phyloP scores from a whole-genome alignment of 2,329 filamentous ascomycete genomes.

The Aureobasidium sp. region DNA sequence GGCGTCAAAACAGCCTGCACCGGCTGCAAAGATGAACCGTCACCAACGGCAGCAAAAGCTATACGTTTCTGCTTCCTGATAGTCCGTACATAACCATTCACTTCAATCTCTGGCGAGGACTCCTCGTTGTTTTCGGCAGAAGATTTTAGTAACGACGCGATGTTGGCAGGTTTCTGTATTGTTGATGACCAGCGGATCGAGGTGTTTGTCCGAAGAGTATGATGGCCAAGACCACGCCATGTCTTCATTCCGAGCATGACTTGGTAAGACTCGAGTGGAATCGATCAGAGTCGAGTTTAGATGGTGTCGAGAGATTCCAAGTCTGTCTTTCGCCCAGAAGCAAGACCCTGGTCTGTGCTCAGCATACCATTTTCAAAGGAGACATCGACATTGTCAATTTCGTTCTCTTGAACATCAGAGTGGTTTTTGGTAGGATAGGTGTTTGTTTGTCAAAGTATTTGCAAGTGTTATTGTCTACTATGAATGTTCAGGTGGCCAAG shows the following conservation, averaged over 20 bases:
- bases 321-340: background rate
- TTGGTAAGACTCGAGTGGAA: background rate
- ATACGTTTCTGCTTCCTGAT: constrained; percentile 77
- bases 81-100: constrained; percentile 75
- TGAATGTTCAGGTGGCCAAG: background rate
- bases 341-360: constrained; percentile 11
- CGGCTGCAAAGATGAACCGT: constrained; percentile 72
- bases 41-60: constrained; percentile 75
- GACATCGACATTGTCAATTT: background rate
- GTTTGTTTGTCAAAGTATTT: background rate
- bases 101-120: constrained; percentile 19
- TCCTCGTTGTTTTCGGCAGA: background rate
- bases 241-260: background rate
- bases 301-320: background rate
- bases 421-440: too few species aligned
- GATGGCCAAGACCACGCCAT: constrained; percentile 1
- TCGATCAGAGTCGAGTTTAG: background rate
- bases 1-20: constrained; percentile 75
- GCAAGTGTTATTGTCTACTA: background rate
- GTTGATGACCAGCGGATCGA: background rate
- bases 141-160: background rate
- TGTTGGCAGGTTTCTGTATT: background rate
- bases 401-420: too few species aligned
- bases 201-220: background rate
- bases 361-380: background rate